Evolutionary conservation across 768 basidiomycete species (phyloP), one percentile per base, ranked within the genome.

Genomic region (Baorangia bicolor): DNA sequence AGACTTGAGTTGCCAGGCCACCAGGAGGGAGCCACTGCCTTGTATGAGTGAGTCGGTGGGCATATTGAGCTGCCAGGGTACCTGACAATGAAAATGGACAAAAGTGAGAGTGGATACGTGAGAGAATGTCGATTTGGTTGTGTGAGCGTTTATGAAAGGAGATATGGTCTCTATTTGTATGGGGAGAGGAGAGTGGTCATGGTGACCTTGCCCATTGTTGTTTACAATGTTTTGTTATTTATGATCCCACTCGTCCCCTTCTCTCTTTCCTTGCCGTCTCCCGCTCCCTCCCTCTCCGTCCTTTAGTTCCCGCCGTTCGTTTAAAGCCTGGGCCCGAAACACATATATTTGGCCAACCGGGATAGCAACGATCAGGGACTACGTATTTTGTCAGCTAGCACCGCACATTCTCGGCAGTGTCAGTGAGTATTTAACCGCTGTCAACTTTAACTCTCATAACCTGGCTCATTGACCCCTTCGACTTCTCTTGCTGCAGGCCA

Each of bases 1-100:
- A 62, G 80, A 75, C 55, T 83, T 85, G 70, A 98, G 88, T 71
- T 96, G 94, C 90, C 92, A 97, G 34, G 97, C 96, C 60, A 98
- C 77, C 38, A 98, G 81, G 42, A 98, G 82, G 2, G 94, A 95
- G 8, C 85, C 86, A 13, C 88, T 86, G 40, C 80, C 77, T 0
- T 30, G 43, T 14, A 20, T 53, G 61, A 60, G 12, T 35, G 55
- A 13, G 50, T 53, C 28, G 57, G 39, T 1, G 28, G 62, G 21
- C 62, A 68, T 67, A 13, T 7, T 11, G 18, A 40, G 44, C 30
- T 47, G n/a, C n/a, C n/a, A n/a, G n/a, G 31, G n/a, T 5, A 13
- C 5, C 9, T 2, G n/a, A 23, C 9, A 20, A 33, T 14, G 31
- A 9, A 21, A 18, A 44, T 4, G 27, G 18, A 44, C 42, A 28